Base-by-base conservation (phyloP, 805 yeast genomes). In the Myxozyma sirexii region DNA sequence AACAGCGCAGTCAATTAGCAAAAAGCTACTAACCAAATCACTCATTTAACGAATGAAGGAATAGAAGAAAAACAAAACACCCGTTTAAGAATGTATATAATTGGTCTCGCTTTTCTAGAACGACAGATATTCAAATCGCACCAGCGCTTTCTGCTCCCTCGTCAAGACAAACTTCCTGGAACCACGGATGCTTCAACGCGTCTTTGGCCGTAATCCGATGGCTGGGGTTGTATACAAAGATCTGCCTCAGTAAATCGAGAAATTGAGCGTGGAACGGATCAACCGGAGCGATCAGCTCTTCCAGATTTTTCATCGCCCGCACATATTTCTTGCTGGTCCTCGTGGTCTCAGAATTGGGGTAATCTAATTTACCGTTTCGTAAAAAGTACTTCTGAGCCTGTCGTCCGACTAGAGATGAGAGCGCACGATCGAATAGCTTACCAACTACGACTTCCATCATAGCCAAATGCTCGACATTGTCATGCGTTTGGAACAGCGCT, bases 401-500 rank as follows among this genome's bases (percentile, higher is more conserved):
- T 15, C 59, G 29, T 1, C 64, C 50, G 21, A 76, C 72, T 19
- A 53, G 56, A 5, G 62, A 56, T 24, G 74, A 57, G 56, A 72
- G 50, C 4, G 59, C 27, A 26, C 63, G 56, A 38, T 69, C 70
- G 51, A 78, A 78, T 17, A 73, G 77, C 63, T 76, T 73, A 21
- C 87, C 88, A 26, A 86, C 78, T 21, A 92, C 82, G 65, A 84
- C 85, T 73, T 94, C 93, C 88, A 94, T 94, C 88, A 94, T 86
- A 15, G 96, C 96, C 72, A 94, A 77, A 75, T 94, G 99, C 73
- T 93, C 98, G 52, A 86, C 77, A 72, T 93, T 92, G 71, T 94
- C 97, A 72, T 93, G 97, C 0, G 98, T 94, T 66, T 90, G 91
- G 74, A 93, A 94, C 24, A 94, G 76, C 0, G 97, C 97, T 70